These are phyloP conservation scores for Chionographis japonica DNA, from an alignment of 106 monocot species.

Conservation along the genomic window DNA sequence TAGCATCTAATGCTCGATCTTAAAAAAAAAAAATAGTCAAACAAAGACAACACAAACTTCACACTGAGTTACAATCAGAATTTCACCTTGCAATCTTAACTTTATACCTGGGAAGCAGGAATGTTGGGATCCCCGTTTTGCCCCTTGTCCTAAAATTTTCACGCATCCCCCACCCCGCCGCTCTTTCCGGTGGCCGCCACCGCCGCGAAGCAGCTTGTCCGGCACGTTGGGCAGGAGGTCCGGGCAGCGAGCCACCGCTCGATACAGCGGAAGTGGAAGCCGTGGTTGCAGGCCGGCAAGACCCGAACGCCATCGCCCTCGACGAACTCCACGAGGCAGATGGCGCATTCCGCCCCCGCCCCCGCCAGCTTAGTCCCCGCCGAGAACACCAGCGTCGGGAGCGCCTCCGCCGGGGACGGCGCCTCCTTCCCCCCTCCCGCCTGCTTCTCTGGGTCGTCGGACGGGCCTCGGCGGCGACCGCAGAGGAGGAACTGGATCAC, in stretches of 20 bases:
- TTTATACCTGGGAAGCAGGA: no score
- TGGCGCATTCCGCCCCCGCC: conserved; percentile 7
- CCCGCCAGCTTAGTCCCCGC: conserved; percentile 6
- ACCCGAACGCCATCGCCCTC: conserved; percentile 10
- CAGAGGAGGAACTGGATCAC: conserved; percentile 1
- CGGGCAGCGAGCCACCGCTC: conserved; percentile 4
- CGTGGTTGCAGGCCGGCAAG: conserved; percentile 9
- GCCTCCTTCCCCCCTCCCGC: not conserved
- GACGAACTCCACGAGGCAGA: conserved; percentile 6
- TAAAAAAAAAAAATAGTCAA: no score
- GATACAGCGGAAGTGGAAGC: conserved; percentile 4
- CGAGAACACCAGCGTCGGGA: conserved; percentile 3
- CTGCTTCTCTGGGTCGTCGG: not conserved
- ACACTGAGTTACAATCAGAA: no score
- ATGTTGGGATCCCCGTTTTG: no score
- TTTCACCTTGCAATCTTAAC: no score
- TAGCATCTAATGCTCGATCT: no score
- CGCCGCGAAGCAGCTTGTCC: not conserved
- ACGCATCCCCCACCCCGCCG: no score
- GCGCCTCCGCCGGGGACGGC: not conserved
- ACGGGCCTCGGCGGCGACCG: not conserved
- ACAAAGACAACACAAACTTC: no score
- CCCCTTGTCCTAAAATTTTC: no score
- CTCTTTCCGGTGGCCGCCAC: not conserved
- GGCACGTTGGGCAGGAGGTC: conserved; percentile 12